Conservation (phyloP, 495 filamentous ascomycete genomes). For the Xylaria palmicola region DNA sequence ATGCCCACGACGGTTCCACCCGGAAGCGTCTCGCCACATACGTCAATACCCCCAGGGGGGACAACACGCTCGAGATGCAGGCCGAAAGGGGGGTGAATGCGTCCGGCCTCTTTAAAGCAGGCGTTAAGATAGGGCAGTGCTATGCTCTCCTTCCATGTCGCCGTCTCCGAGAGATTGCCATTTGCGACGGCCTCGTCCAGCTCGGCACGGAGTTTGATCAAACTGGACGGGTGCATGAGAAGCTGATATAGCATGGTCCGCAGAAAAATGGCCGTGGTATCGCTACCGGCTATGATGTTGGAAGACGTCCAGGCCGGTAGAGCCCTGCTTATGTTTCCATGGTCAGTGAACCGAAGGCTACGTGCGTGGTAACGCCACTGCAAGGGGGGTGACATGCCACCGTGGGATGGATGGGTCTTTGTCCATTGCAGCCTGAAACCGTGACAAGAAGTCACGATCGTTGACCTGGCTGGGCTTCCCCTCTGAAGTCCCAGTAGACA, state of each 20-base stretch:
- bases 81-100: conserved; percentile 55
- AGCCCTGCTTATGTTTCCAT: conserved; percentile 5
- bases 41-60: conserved; percentile 48
- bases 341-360: not conserved
- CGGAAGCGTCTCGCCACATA: conserved; percentile 53
- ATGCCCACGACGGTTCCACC: conserved; percentile 42
- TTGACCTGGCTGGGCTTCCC: not conserved
- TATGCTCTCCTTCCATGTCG: conserved; percentile 11
- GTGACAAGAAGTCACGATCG: conserved; percentile 12
- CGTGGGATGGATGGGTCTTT: conserved; percentile 28
- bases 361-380: not conserved
- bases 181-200: conserved; percentile 15
- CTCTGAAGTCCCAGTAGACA: not conserved
- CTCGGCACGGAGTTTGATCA: conserved; percentile 26
- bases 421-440: conserved; percentile 2
- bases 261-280: conserved; percentile 45
- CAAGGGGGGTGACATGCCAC: conserved; percentile 21
- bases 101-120: conserved; percentile 58
- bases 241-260: conserved; percentile 36
- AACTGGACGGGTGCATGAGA: conserved; percentile 31
- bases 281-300: conserved; percentile 48
- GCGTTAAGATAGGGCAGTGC: conserved; percentile 54
- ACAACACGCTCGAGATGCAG: conserved; percentile 59
- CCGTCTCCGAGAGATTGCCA: conserved; percentile 17
- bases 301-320: conserved; percentile 30